Conservation (phyloP, 495 filamentous ascomycete species). For the Aspergillus baeticus region DNA sequence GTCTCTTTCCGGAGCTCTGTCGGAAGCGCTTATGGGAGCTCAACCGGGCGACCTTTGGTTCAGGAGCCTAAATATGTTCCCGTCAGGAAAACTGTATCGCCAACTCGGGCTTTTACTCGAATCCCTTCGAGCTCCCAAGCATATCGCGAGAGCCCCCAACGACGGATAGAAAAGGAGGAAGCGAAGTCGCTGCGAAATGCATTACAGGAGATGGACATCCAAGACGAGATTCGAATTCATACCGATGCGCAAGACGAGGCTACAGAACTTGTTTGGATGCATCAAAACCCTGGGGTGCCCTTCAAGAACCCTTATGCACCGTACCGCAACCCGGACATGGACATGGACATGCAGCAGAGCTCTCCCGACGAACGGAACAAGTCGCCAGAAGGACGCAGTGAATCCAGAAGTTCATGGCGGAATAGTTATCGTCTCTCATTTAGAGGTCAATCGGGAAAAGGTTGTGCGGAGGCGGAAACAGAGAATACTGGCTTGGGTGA, state of each 20-base stretch:
- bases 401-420: constrained; percentile 26
- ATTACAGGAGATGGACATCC: constrained; percentile 73
- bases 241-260: constrained; percentile 81
- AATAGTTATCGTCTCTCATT: constrained; percentile 46
- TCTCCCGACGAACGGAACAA: constrained; percentile 60
- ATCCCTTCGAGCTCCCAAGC: constrained; percentile 41
- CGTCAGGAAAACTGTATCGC: constrained; percentile 42
- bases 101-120: constrained; percentile 34
- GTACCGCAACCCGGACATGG: constrained; percentile 51
- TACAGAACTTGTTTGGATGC: constrained; percentile 81
- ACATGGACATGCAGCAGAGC: constrained; percentile 24
- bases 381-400: constrained; percentile 59
- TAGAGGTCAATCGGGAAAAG: constrained; percentile 42
- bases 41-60: constrained; percentile 43
- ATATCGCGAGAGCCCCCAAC: constrained; percentile 76
- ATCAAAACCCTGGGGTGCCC: constrained; percentile 64
- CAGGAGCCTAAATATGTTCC: constrained; percentile 41
- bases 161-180: constrained; percentile 88
- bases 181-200: constrained; percentile 73
- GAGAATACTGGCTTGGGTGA: background rate
- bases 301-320: constrained; percentile 56
- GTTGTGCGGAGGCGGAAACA: background rate
- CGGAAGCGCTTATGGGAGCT: constrained; percentile 21
- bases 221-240: constrained; percentile 69
- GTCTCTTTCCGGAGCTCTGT: constrained; percentile 34